Base-by-base conservation (phyloP, 768 basidiomycete species). In the Galerina marginata region DNA sequence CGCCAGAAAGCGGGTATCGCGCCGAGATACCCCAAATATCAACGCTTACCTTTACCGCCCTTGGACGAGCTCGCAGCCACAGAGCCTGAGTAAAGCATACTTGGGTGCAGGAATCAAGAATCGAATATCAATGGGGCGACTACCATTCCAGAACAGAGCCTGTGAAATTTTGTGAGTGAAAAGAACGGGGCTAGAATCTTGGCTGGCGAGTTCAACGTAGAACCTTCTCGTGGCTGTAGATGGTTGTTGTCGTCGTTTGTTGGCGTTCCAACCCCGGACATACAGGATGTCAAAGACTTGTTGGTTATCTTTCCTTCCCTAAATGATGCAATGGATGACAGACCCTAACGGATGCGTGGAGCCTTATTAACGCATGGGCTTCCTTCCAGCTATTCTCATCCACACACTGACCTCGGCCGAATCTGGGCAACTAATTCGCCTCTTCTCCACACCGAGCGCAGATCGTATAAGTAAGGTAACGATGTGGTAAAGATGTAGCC, bases 271-370 rank as follows among this genome's bases (percentile, higher is more conserved):
- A 43, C 46, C 11, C 29, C 48, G 52, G 29, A 56, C n/a, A 26
- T 7, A 15, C 12, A 20, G 25, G 14, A 25, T 48, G 14, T 23
- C n/a, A 20, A 20, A 39, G 47, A 9, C 11, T 50, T 37, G 40
- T 36, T 49, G 42, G 16, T 20, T 50, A 20, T 38, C 40, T 25
- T 39, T 50, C 38, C 25, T 20, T 43, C 20, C 1, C 25, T 14
- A 46, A 37, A 67, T 67, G 65, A 67, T 67, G 65, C 65, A 64
- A 67, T 64, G 47, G 38, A 67, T 67, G 62, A 67, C 62, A 36
- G 29, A 54, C 26, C 39, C 53, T 16, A 38, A 57, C 12, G 12
- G 38, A 49, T 40, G 23, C 25, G 16, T 47, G 29, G 23, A 50
- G 40, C 46, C 23, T 23, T 23, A 44, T 33, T 38, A 20, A 47